Evolutionary conservation across 805 yeast genomes (phyloP), one percentile per base, ranked within the genome.

Genomic region (Metschnikowia borealis): DNA sequence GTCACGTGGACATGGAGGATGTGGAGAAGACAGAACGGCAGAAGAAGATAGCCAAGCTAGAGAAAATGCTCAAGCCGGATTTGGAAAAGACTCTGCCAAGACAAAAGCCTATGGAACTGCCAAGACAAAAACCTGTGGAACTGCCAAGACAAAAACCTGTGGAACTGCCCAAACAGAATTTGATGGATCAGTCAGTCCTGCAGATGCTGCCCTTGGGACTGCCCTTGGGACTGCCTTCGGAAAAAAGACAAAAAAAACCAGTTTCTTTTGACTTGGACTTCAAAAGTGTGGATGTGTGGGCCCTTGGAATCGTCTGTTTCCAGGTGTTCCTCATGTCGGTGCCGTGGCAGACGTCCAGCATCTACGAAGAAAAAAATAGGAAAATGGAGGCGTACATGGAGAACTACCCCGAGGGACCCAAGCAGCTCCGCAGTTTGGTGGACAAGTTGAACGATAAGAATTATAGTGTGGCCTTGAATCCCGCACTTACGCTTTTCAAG

Each of bases 301-400:
- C 81, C 2, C 56, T 80, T 38, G 83, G 81, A 0, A 68, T 80
- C 7, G 56, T 77, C 6, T 80, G 79, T 56, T 74, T 78, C 54
- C 74, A 75, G 44, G 58, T 80, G 20, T 67, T 56, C 38, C 62
- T 74, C 8, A 66, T 79, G 66, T 61, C 70, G 8, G 70, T 68
- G 39, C 83, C 84, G 2, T 80, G 85, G 85, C 54, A 56, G 0
- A 63, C 55, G 36, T 75, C 83, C 15, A 62, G 62, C 32, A 46
- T 49, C 2, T n/a, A 47, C 2, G 66, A 62, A 44, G 48, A 50
- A 8, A 52, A 52, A n/a, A 69, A 66, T 44, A 45, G 40, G 39
- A 54, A 48, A 51, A 55, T 56, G 53, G 56, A 56, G 23, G 57
- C 55, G 46, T 73, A 60, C 50, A 54, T 54, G 13, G 54, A 55